Conservation (phyloP, 2,329 filamentous ascomycete genomes). For the Domatiomyces catenatus region DNA sequence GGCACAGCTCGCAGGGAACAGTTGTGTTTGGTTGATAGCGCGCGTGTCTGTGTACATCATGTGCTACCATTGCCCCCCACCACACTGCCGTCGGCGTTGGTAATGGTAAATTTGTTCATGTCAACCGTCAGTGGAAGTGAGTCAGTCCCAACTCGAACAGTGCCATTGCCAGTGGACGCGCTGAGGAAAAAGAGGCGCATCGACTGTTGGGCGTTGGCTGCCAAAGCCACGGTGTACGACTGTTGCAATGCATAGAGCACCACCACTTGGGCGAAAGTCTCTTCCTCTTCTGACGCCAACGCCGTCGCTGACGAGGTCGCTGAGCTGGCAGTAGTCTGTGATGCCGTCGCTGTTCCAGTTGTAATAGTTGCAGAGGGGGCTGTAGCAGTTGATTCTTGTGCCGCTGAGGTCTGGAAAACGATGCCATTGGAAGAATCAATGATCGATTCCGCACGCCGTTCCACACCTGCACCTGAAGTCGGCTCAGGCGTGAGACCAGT, state of each 20-base stretch:
- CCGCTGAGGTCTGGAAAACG: conserved; percentile 23
- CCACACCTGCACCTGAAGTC: conserved; percentile 1
- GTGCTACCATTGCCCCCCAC: conserved; percentile 14
- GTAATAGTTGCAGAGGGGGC: conserved; percentile 8
- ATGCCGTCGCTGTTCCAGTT: conserved; percentile 33
- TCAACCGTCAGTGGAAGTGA: conserved; percentile 21
- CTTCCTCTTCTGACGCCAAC: neutral
- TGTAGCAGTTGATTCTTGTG: conserved; percentile 11
- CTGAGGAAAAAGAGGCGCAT: conserved; percentile 20
- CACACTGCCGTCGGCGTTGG: conserved; percentile 19
- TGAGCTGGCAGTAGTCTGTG: conserved; percentile 22
- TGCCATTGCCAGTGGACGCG: conserved; percentile 16
- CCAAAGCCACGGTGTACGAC: conserved; percentile 20
- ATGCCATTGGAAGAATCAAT: conserved; percentile 22
- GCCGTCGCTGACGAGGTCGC: conserved; percentile 11
- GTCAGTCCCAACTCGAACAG: conserved; percentile 18
- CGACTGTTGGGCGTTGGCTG: conserved; percentile 12
- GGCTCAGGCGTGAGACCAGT: conserved; percentile 4
- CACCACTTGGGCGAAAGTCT: conserved; percentile 11
- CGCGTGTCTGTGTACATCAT: neutral
- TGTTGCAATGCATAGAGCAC: conserved; percentile 18
- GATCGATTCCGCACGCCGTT: conserved; percentile 4
- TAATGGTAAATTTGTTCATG: conserved; percentile 25
- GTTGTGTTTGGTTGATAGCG: neutral
- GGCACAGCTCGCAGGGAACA: no score